Evolutionary conservation across 768 basidiomycete genomes (phyloP).

Genomic region (Trametes villosa): DNA sequence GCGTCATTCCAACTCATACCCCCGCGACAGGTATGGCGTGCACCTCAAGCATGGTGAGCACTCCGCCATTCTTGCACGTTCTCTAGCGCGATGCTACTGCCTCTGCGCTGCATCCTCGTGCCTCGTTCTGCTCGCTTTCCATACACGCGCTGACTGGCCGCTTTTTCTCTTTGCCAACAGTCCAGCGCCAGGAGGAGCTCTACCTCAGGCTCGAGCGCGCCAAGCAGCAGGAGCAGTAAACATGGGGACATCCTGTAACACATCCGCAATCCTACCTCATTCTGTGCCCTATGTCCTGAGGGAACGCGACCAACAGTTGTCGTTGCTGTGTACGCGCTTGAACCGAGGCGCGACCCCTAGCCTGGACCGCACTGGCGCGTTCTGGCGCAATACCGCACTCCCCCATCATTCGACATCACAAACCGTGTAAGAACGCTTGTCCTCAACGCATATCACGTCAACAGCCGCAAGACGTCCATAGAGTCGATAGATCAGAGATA

Average conservation of each 20-base stretch:
- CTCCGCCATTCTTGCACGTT: background rate
- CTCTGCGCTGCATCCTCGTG: background rate
- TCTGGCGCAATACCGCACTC: background rate
- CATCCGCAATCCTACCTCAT: constrained; percentile 14
- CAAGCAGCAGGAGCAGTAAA: constrained; percentile 37
- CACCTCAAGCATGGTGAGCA: constrained; percentile 78
- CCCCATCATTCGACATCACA: background rate
- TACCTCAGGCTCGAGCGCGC: constrained; percentile 84
- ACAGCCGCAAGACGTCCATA: background rate
- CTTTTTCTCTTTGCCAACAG: constrained; percentile 42
- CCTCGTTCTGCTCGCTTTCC: background rate
- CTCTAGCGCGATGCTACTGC: background rate
- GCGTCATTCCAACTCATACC: constrained; percentile 32
- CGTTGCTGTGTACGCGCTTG: constrained; percentile 1
- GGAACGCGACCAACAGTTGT: background rate
- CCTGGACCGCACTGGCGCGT: constrained; percentile 19
- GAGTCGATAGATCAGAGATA: constrained; percentile 14
- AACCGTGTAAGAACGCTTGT: too few relatives aligned
- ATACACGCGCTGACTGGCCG: background rate
- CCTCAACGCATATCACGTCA: too few relatives aligned
- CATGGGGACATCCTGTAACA: constrained; percentile 9
- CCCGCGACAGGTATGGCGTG: constrained; percentile 69
- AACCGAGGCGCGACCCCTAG: constrained; percentile 18
- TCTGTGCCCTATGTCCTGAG: background rate
- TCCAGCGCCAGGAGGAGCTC: constrained; percentile 81